Conservation (phyloP, 805 yeast genomes). For the Lipomyces lipofer region DNA sequence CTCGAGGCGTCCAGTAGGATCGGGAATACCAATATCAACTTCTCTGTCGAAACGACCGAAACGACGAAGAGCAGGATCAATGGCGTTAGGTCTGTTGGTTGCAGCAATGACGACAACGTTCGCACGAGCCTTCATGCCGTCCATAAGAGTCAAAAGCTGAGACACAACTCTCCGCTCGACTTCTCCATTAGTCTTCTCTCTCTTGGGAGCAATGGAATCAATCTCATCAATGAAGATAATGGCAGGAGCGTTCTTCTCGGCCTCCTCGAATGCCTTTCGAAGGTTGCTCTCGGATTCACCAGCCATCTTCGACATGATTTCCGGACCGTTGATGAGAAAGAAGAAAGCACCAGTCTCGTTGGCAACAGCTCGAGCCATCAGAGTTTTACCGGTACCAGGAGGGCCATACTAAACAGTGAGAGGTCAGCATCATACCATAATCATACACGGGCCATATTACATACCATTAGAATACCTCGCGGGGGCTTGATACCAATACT, state of each 20-base stretch:
- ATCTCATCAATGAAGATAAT: conserved; percentile 98
- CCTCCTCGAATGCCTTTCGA: conserved; percentile 98
- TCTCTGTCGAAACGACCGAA: conserved; percentile 86
- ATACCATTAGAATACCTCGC: conserved; percentile 83
- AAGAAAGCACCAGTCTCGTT: conserved; percentile 99
- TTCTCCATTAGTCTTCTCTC: conserved; percentile 99
- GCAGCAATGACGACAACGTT: conserved; percentile 99
- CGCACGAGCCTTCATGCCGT: conserved; percentile 99
- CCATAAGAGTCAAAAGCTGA: conserved; percentile 96
- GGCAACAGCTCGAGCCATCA: conserved; percentile 99
- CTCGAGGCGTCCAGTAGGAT: conserved; percentile 97
- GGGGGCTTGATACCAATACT: conserved; percentile 99
- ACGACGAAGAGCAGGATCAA: conserved; percentile 82
- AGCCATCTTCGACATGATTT: conserved; percentile 99
- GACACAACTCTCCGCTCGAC: conserved; percentile 99
- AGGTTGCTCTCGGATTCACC: conserved; percentile 98
- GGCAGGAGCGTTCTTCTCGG: conserved; percentile 97
- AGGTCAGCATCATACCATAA: conserved; percentile 30
- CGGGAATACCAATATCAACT: conserved; percentile 90
- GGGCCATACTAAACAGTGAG: conserved; percentile 75
- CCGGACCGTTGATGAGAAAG: conserved; percentile 97
- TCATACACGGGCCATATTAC: neutral
- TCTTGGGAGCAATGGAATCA: conserved; percentile 98
- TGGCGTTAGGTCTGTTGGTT: conserved; percentile 82
- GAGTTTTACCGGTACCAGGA: conserved; percentile 99